Conservation (phyloP, 352 stramenopile genomes). For the Globisporangium apiculatum region DNA sequence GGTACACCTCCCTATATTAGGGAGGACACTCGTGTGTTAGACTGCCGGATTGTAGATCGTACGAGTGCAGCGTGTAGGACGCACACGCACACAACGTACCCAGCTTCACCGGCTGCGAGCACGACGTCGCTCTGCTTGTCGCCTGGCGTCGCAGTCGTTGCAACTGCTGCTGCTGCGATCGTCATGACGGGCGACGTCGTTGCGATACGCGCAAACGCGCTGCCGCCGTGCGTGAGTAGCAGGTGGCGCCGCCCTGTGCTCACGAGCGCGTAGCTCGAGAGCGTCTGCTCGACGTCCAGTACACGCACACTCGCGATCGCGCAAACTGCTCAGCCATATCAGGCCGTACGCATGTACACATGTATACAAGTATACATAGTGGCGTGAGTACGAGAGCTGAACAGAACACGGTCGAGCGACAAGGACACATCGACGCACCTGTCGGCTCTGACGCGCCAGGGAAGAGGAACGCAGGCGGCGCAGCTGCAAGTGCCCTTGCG, state of each 20-base stretch:
- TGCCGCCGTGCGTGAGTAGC: constrained; percentile 32
- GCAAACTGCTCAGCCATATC: constrained; percentile 9
- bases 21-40: too few relatives aligned
- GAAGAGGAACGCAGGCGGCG: constrained; percentile 23
- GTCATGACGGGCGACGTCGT: constrained; percentile 23
- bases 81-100: constrained; percentile 15
- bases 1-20: constrained; percentile 32
- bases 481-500: not conserved
- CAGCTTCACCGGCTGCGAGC: constrained; percentile 37
- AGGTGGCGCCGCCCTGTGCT: constrained; percentile 37
- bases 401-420: too few relatives aligned
- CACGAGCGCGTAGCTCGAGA: constrained; percentile 43
- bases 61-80: not conserved
- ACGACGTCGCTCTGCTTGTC: constrained; percentile 21
- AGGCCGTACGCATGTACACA: not conserved
- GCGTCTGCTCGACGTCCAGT: constrained; percentile 41
- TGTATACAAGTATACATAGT: not conserved
- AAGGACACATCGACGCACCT: not conserved
- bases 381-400: not conserved
- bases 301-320: constrained; percentile 26
- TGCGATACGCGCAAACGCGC: constrained; percentile 21
- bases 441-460: constrained; percentile 15
- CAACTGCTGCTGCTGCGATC: constrained; percentile 15
- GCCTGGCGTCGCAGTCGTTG: not conserved
- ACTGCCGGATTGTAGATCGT: not conserved